Conservation (phyloP, 1,139 yeast genomes). For the Hyphopichia fennica region DNA sequence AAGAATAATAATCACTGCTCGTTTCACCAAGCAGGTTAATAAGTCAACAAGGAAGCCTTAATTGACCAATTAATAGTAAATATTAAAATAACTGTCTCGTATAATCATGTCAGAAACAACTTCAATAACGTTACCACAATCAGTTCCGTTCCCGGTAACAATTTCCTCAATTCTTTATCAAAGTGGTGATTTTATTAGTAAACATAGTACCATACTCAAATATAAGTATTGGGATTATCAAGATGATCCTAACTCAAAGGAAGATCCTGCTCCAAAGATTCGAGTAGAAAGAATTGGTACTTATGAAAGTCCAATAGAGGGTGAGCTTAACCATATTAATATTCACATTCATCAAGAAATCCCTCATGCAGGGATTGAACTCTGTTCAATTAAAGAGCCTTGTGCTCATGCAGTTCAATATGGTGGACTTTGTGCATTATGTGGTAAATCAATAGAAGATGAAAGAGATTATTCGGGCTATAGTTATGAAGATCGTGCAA, state of each 20-base stretch:
- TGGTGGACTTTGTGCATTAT: slow-evolving; percentile 92
- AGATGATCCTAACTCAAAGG: slow-evolving; percentile 54
- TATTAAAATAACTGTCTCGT: too few relatives aligned
- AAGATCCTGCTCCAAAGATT: slow-evolving; percentile 43
- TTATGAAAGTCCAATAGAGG: slow-evolving; percentile 83
- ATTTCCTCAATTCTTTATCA: slow-evolving; percentile 49
- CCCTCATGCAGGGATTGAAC: slow-evolving; percentile 44
- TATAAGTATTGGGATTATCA: slow-evolving; percentile 71
- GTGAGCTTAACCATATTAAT: slow-evolving; percentile 53
- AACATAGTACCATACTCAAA: slow-evolving; percentile 56
- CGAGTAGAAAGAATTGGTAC: slow-evolving; percentile 65
- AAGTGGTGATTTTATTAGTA: slow-evolving; percentile 47
- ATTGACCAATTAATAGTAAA: too few relatives aligned
- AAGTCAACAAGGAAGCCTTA: too few relatives aligned
- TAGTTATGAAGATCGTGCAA: slow-evolving; percentile 72
- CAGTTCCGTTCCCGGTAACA: slow-evolving; percentile 71
- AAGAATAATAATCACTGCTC: too few relatives aligned
- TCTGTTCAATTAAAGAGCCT: slow-evolving; percentile 70
- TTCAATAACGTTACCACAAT: slow-evolving; percentile 47
- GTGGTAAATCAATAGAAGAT: slow-evolving; percentile 85
- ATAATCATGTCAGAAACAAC: slow-evolving; percentile 32
- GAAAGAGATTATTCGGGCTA: slow-evolving; percentile 79
- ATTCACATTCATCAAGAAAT: slow-evolving; percentile 63
- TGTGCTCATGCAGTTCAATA: slow-evolving; percentile 95
- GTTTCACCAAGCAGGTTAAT: too few relatives aligned